Base-by-base conservation (phyloP, 257 asterid genomes). In the Solanum ossicruentum region DNA sequence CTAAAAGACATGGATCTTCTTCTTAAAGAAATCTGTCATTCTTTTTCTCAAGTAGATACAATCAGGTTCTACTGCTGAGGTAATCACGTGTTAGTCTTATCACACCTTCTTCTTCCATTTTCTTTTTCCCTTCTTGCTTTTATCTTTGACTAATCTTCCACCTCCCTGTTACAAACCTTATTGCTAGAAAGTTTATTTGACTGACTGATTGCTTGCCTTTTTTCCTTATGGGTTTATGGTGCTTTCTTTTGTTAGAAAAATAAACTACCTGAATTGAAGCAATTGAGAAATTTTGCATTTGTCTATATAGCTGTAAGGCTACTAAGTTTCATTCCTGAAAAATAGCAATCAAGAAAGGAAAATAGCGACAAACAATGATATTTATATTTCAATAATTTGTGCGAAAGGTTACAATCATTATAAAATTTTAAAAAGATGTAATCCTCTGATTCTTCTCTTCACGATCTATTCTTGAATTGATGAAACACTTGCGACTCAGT, bases 11-110 rank as follows among this genome's bases (percentile, higher is more conserved):
- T 95, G 88, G 91, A 91, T 87, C 63, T 84, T 89, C 84, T 91
- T 82, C 91, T 96, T 71, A 85, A 85, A 81, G 97, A 93, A 85
- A 91, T 93, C 81, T 80, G 84, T 87, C 90, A 89, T 56, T 87
- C 84, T 84, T 85, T 93, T 89, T 85, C 81, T 70, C 92, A 93
- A 84, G 85, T 91, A 80, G 92, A 93, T 86, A 70, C 92, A 71
- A 78, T 92, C 89, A 83, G 87, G 61, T 83, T 84, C 80, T 89
- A 88, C 88, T 41, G 26, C 88, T 85, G 94, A 94, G 98, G 99
- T 96, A 94, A 82, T 47, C 15, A 70, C 55, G 66, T 81, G 87
- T 49, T 57, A 39, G 26, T 11, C 21, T 85, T 55, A 28, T 83
- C 52, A 21, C 32, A 85, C 84, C 51, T 77, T 41, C 79, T 32